Percentiles rank a stretch among this genome's conserved stretches.
These are phyloP conservation scores for Beverwykella pulmonaria DNA, from an alignment of 495 filamentous ascomycete species.

Conservation along the genomic window DNA sequence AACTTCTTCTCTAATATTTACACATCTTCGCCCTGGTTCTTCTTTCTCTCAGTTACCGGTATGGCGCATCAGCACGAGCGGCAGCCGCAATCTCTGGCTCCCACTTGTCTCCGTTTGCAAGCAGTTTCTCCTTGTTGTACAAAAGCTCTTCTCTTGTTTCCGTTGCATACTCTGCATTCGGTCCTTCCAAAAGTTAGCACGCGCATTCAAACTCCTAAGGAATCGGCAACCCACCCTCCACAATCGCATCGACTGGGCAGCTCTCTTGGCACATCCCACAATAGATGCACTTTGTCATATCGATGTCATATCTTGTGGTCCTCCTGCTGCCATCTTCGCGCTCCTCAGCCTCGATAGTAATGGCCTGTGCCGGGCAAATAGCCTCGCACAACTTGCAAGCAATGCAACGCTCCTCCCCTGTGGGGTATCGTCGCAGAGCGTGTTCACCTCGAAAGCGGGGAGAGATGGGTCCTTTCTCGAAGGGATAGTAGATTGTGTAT, in stretches of 20 bases:
- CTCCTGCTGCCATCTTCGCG: constrained; percentile 91
- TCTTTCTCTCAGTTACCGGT: constrained; percentile 39
- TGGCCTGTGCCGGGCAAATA: constrained; percentile 93
- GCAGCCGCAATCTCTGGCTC: constrained; percentile 93
- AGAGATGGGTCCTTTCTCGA: constrained; percentile 98
- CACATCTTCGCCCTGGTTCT: constrained; percentile 7
- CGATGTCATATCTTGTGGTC: constrained; percentile 97
- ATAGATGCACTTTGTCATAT: constrained; percentile 99
- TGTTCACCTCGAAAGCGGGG: constrained; percentile 97
- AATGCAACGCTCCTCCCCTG: constrained; percentile 97
- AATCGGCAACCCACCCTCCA: constrained; percentile 47
- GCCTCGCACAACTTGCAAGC: constrained; percentile 99
- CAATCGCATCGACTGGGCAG: constrained; percentile 97
- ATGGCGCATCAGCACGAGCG: constrained; percentile 68
- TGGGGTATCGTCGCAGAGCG: constrained; percentile 90
- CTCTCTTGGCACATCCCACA: constrained; percentile 99
- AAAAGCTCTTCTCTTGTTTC: constrained; percentile 96
- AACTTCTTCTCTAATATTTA: constrained; percentile 19
- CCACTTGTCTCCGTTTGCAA: constrained; percentile 94
- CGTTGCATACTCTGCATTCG: constrained; percentile 96
- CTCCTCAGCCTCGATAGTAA: constrained; percentile 98
- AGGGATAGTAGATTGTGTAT: constrained; percentile 98
- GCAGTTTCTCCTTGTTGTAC: constrained; percentile 97
- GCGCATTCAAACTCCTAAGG: not conserved
- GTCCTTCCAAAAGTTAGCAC: constrained; percentile 54